These are phyloP conservation scores for Heracleum sosnowskyi DNA, from an alignment of 129 eudicot species.

Conservation along the genomic window DNA sequence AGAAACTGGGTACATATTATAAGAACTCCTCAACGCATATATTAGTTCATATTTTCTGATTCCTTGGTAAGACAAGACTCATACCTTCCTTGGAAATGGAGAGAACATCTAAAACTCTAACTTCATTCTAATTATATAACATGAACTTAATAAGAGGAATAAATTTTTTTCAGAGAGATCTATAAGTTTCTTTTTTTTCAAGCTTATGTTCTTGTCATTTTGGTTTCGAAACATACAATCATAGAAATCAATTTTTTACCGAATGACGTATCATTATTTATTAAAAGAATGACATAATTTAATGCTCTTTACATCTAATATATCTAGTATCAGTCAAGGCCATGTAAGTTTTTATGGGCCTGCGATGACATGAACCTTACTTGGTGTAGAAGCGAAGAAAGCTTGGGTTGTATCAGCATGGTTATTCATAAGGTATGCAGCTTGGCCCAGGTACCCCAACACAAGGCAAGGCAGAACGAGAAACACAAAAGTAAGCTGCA, in stretches of 20 bases:
- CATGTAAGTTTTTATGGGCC: neutral
- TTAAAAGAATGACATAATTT: neutral
- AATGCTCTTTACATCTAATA: neutral
- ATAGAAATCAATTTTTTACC: neutral
- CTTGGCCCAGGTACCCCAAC: constrained; percentile 97
- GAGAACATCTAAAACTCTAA: neutral
- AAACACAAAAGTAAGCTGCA: constrained; percentile 87
- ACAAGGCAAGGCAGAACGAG: constrained; percentile 97
- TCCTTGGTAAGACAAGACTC: neutral
- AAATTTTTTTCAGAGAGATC: neutral
- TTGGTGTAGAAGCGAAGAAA: constrained; percentile 90
- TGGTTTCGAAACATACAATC: neutral
- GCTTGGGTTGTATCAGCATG: constrained; percentile 65
- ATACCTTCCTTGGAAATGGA: neutral
- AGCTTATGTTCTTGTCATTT: too few relatives aligned
- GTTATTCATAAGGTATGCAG: constrained; percentile 96
- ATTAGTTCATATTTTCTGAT: neutral
- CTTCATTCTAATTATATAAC: neutral
- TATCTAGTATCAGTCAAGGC: neutral
- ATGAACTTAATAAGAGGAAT: neutral
- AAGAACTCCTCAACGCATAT: neutral
- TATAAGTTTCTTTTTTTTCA: neutral
- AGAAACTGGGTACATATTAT: neutral
- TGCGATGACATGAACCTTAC: constrained; percentile 28
- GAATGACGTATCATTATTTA: neutral